Percentiles rank a stretch among this genome's conserved stretches.
These are phyloP conservation scores for Hyphopichia pseudoburtonii DNA, from an alignment of 1,139 yeast genomes.

Conservation along the genomic window DNA sequence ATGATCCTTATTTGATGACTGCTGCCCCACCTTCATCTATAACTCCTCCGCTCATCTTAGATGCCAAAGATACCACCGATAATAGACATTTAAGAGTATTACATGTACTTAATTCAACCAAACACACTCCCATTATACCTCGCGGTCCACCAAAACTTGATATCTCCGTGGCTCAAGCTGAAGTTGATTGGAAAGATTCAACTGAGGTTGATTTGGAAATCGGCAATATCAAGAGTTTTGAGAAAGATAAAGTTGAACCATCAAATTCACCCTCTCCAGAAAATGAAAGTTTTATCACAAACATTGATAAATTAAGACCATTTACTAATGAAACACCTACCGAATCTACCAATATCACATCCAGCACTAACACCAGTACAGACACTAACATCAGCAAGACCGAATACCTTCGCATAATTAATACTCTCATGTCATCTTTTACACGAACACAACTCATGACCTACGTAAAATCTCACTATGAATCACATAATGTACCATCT, in stretches of 20 bases:
- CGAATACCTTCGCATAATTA: background rate
- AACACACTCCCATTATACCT: background rate
- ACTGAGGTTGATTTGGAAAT: too few species aligned
- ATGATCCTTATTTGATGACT: too few species aligned
- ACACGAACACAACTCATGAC: constrained; percentile 18
- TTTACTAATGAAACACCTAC: background rate
- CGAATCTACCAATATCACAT: too few species aligned
- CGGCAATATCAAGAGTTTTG: too few species aligned
- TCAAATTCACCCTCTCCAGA: too few species aligned
- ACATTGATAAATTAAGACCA: background rate
- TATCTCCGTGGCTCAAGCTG: too few species aligned
- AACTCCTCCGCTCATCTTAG: too few species aligned
- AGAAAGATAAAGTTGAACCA: too few species aligned
- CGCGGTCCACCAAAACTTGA: too few species aligned
- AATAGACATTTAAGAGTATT: background rate
- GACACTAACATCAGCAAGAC: too few species aligned
- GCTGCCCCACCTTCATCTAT: too few species aligned
- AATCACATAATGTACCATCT: background rate
- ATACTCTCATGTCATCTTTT: constrained; percentile 2
- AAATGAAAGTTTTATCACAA: background rate
- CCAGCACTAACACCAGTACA: too few species aligned
- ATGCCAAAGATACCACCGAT: background rate
- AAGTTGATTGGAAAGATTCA: background rate
- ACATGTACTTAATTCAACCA: background rate
- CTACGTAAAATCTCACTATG: constrained; percentile 13